Evolutionary conservation across 768 basidiomycete species (phyloP).

Genomic region (Pholiota conissans): DNA sequence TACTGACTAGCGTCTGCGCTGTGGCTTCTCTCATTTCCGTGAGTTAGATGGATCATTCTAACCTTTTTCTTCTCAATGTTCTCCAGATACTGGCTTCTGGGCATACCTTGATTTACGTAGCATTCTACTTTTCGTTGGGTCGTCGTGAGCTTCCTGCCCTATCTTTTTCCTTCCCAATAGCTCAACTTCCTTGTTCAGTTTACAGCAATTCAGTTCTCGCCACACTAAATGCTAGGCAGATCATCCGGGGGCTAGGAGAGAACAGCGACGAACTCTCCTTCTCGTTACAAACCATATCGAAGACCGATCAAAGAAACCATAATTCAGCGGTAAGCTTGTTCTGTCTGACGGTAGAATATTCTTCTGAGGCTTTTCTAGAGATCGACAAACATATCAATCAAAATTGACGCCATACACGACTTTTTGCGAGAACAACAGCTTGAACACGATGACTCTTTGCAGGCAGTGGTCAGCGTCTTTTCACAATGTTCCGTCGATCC

Average conservation of each 20-base stretch:
- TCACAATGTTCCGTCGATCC: not conserved
- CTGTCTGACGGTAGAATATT: not conserved
- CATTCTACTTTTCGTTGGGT: constrained; percentile 58
- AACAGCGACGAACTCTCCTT: constrained; percentile 47
- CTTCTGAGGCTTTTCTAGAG: constrained; percentile 25
- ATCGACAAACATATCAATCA: constrained; percentile 59
- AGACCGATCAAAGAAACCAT: constrained; percentile 33
- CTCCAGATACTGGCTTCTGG: constrained; percentile 46
- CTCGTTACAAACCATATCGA: constrained; percentile 44
- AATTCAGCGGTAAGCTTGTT: constrained; percentile 28
- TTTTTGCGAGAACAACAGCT: constrained; percentile 37
- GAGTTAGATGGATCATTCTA: constrained; percentile 7
- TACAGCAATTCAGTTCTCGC: constrained; percentile 58
- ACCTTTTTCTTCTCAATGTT: not conserved
- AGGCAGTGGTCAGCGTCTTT: constrained; percentile 24
- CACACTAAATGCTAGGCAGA: constrained; percentile 49
- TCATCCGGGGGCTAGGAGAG: constrained; percentile 43
- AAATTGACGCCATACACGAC: constrained; percentile 63
- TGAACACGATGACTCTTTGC: constrained; percentile 15
- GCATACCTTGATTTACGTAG: constrained; percentile 54
- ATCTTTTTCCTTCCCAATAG: not conserved
- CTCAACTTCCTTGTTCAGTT: constrained; percentile 29
- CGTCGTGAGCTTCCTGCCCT: constrained; percentile 35
- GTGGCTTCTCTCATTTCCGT: constrained; percentile 35
- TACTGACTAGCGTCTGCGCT: constrained; percentile 32